Evolutionary conservation across 2,329 filamentous ascomycete species (phyloP).

Genomic region (Fusarium chlamydosporum): DNA sequence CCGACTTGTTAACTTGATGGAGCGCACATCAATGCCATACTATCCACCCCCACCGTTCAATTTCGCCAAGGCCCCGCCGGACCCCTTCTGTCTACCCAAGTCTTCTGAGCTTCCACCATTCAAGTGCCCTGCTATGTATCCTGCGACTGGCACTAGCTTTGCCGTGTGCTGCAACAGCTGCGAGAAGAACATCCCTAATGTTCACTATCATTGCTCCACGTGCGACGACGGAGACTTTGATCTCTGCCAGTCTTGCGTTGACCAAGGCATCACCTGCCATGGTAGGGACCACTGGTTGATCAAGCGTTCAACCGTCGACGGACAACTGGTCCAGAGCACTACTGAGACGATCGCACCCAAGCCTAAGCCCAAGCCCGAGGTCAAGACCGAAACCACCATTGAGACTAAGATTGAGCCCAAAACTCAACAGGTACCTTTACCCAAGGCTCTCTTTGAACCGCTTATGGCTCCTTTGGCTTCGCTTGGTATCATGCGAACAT

Average conservation of each 20-base stretch:
- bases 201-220: slow-evolving; percentile 94
- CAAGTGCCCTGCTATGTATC: slow-evolving; percentile 21
- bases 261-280: slow-evolving; percentile 81
- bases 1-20: slow-evolving; percentile 50
- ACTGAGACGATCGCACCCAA: slow-evolving; percentile 85
- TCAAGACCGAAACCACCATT: slow-evolving; percentile 45
- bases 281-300: slow-evolving; percentile 91
- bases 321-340: slow-evolving; percentile 84
- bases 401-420: slow-evolving; percentile 44
- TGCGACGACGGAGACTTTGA: slow-evolving; percentile 97
- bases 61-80: slow-evolving; percentile 8
- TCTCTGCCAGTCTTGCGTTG: slow-evolving; percentile 85
- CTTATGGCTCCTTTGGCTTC: slow-evolving; percentile 39
- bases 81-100: slow-evolving; percentile 23
- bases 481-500: slow-evolving; percentile 70
- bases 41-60: slow-evolving; percentile 5
- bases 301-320: slow-evolving; percentile 85
- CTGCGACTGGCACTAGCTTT: slow-evolving; percentile 62
- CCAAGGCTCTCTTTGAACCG: slow-evolving; percentile 44
- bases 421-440: slow-evolving; percentile 34
- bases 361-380: slow-evolving; percentile 48
- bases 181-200: slow-evolving; percentile 80
- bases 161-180: slow-evolving; percentile 96
- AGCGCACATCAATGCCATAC: slow-evolving; percentile 38
- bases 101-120: slow-evolving; percentile 1